phyloP scores from a whole-genome alignment of 805 yeast genomes.

The Vanderwaltozyma verrucispora region DNA sequence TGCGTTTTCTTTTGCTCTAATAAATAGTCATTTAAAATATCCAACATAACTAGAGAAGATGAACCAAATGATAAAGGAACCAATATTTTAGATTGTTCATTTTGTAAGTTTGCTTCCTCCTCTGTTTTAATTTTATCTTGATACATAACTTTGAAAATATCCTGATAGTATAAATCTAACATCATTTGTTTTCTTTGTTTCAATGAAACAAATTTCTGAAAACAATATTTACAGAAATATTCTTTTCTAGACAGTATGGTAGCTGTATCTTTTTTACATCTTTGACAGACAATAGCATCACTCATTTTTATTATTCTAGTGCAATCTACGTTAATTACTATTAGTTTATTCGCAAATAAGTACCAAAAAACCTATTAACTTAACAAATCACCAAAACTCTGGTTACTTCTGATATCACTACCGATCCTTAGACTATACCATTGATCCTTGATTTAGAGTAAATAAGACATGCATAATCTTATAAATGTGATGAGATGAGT shows the following conservation, averaged over 20 bases:
- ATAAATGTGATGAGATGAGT: slow-evolving; percentile 2
- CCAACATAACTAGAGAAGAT: slow-evolving; percentile 59
- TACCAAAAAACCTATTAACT: too few species aligned
- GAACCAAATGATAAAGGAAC: slow-evolving; percentile 53
- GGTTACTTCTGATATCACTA: too few species aligned
- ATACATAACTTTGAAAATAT: slow-evolving; percentile 39
- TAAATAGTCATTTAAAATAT: slow-evolving; percentile 50
- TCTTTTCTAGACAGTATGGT: slow-evolving; percentile 24
- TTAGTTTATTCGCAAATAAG: too few species aligned
- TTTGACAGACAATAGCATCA: slow-evolving; percentile 8
- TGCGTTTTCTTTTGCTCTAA: slow-evolving; percentile 53
- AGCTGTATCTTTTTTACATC: slow-evolving; percentile 15
- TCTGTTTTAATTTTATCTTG: slow-evolving; percentile 16
- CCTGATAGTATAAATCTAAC: slow-evolving; percentile 56
- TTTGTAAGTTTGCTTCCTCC: slow-evolving; percentile 20
- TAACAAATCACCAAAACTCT: too few species aligned
- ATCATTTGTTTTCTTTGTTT: slow-evolving; percentile 75
- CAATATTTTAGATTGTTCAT: slow-evolving; percentile 37
- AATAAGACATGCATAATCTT: too few species aligned
- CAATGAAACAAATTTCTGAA: slow-evolving; percentile 57
- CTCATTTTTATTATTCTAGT: neutral
- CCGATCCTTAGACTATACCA: too few species aligned
- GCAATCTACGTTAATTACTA: too few species aligned
- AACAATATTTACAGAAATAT: slow-evolving; percentile 39
- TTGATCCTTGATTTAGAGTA: too few species aligned